phyloP scores from a whole-genome alignment of 441 rosid species.

The Viola pubescens region DNA sequence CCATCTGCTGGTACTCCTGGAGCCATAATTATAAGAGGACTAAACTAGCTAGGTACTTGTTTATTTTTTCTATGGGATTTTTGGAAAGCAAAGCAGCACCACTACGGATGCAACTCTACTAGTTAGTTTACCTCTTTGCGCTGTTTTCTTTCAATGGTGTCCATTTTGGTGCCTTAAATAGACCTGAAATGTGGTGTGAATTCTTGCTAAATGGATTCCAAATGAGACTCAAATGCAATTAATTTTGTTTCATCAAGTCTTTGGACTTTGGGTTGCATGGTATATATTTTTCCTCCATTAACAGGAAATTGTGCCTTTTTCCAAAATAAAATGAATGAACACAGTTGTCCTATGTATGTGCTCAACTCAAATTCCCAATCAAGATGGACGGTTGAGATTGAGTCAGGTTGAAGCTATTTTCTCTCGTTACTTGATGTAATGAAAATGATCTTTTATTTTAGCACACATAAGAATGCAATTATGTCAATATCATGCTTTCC shows the following conservation, averaged over 20 bases:
- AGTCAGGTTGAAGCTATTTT: too few relatives aligned
- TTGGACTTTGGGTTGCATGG: not conserved
- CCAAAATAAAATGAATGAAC: constrained; percentile 20
- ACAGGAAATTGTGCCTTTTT: not conserved
- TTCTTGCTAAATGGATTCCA: constrained; percentile 20
- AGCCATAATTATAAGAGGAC: constrained; percentile 24
- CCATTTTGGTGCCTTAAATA: constrained; percentile 26
- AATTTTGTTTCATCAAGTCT: not conserved
- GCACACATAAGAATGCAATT: too few relatives aligned
- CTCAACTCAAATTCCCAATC: constrained; percentile 12
- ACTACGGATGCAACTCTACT: constrained; percentile 21
- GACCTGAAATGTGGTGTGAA: constrained; percentile 23
- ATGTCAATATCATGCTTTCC: too few relatives aligned
- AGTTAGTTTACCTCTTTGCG: constrained; percentile 14
- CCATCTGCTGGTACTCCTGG: constrained; percentile 29
- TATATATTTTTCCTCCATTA: not conserved
- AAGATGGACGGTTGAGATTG: constrained; percentile 18
- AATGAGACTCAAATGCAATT: constrained; percentile 21
- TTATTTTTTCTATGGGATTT: not conserved
- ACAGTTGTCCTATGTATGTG: constrained; percentile 1
- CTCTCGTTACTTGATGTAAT: too few relatives aligned
- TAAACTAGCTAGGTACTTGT: not conserved
- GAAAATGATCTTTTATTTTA: too few relatives aligned
- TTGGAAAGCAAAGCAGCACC: constrained; percentile 26
- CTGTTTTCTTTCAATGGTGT: constrained; percentile 13